A percentile compares a stretch with the other conserved stretches of the same genome.
phyloP scores from a whole-genome alignment of 2,329 filamentous ascomycete species.

The Xylariomycetidae sp. region DNA sequence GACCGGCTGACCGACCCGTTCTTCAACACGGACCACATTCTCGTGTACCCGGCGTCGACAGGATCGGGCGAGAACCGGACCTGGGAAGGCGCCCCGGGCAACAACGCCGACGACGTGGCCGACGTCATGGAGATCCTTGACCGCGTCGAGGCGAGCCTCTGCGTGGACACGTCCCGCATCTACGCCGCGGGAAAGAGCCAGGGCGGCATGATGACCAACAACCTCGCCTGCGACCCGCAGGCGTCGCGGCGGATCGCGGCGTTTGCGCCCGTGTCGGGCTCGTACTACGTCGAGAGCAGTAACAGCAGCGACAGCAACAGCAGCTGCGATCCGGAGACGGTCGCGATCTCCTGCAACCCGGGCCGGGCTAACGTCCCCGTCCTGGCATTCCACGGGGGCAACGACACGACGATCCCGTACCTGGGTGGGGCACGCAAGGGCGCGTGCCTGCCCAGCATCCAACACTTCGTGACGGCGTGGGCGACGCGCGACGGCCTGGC shows the following conservation, averaged over 20 bases:
- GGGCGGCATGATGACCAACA: conserved; percentile 20
- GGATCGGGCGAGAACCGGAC: conserved; percentile 8
- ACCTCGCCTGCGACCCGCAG: conserved; percentile 19
- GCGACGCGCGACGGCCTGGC: conserved; percentile 23
- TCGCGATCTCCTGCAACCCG: conserved; percentile 32
- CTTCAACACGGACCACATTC: conserved; percentile 15
- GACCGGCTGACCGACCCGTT: conserved; percentile 12
- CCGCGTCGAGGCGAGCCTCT: conserved; percentile 17
- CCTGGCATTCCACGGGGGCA: conserved; percentile 46
- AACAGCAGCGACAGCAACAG: conserved; percentile 8
- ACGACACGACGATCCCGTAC: conserved; percentile 42
- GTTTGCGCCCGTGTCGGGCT: conserved; percentile 22
- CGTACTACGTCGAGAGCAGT: conserved; percentile 20
- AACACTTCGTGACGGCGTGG: conserved; percentile 36
- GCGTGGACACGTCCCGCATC: conserved; percentile 20
- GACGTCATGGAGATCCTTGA: conserved; percentile 22
- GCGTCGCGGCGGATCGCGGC: conserved; percentile 19
- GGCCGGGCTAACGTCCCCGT: conserved; percentile 35
- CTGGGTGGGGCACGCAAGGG: conserved; percentile 36
- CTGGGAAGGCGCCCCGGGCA: conserved; percentile 15
- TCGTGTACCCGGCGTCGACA: conserved; percentile 14
- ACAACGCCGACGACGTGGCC: conserved; percentile 19
- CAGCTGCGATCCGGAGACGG: conserved; percentile 29
- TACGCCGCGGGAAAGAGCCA: conserved; percentile 25
- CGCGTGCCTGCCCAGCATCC: conserved; percentile 39